These are phyloP conservation scores for Leccinum disarticulatum DNA, from an alignment of 768 basidiomycete species.

Conservation along the genomic window DNA sequence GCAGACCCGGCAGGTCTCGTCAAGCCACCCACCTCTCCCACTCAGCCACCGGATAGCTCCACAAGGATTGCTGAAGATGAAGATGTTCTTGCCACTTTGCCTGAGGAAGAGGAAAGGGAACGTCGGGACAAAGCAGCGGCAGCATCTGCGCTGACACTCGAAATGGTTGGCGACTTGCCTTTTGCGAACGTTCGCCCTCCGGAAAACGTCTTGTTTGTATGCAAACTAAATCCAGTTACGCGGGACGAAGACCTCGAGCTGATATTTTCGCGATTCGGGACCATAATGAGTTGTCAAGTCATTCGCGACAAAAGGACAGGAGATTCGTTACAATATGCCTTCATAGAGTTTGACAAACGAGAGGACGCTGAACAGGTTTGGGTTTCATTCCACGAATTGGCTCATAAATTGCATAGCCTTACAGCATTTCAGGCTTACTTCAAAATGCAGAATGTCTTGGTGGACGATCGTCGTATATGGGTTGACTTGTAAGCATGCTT, in stretches of 20 bases:
- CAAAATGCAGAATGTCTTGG: slow-evolving; percentile 99
- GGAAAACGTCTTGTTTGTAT: slow-evolving; percentile 97
- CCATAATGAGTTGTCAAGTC: slow-evolving; percentile 96
- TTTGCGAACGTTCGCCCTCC: slow-evolving; percentile 98
- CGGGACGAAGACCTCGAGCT: slow-evolving; percentile 95
- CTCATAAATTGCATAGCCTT: slow-evolving; percentile 1
- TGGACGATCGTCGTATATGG: slow-evolving; percentile 98
- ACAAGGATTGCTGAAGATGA: slow-evolving; percentile 95
- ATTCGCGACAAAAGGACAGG: slow-evolving; percentile 95
- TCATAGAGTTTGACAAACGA: slow-evolving; percentile 94
- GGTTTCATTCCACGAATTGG: slow-evolving; percentile 2
- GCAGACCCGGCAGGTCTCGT: slow-evolving; percentile 79
- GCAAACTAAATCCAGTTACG: slow-evolving; percentile 96
- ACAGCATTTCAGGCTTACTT: slow-evolving; percentile 75
- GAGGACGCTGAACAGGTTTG: slow-evolving; percentile 92
- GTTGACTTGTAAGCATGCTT: slow-evolving; percentile 85
- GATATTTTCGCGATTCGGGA: slow-evolving; percentile 94
- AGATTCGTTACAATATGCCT: slow-evolving; percentile 96
- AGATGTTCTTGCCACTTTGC: slow-evolving; percentile 76
- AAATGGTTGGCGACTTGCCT: slow-evolving; percentile 99
- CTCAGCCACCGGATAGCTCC: slow-evolving; percentile 78
- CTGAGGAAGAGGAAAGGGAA: slow-evolving; percentile 82
- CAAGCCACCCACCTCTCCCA: slow-evolving; percentile 74
- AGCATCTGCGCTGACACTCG: slow-evolving; percentile 92
- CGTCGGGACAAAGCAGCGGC: slow-evolving; percentile 87